Conservation (phyloP, 164 flowering plant genomes). For the Dillenia suffruticosa region DNA sequence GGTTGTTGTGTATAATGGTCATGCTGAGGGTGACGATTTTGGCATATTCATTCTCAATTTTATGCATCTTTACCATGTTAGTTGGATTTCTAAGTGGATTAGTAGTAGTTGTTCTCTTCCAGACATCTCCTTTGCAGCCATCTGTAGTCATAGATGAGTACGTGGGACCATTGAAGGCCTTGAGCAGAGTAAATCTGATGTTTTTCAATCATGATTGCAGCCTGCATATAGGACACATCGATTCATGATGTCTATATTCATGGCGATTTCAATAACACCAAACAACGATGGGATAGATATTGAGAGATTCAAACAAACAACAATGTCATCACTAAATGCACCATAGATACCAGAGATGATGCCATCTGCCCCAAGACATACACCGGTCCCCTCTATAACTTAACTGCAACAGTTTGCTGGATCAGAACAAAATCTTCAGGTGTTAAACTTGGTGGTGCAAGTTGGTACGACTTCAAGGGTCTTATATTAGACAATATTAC, state of each 20-base stretch:
- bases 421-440: constrained; percentile 91
- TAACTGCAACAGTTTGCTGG: constrained; percentile 77
- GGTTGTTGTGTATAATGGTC: too few relatives aligned
- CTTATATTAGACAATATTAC: constrained; percentile 83
- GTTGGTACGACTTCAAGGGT: constrained; percentile 56
- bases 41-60: too few relatives aligned
- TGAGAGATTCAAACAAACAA: constrained; percentile 91
- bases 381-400: constrained; percentile 66
- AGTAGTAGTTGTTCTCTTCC: background rate
- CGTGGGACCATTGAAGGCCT: too few relatives aligned
- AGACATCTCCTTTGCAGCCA: too few relatives aligned
- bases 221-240: constrained; percentile 72
- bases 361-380: constrained; percentile 93
- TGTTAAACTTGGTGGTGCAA: constrained; percentile 93
- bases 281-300: constrained; percentile 97
- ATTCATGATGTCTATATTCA: constrained; percentile 66
- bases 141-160: too few relatives aligned
- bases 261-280: constrained; percentile 84
- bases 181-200: background rate
- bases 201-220: constrained; percentile 36
- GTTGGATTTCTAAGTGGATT: too few relatives aligned
- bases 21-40: too few relatives aligned
- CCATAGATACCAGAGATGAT: constrained; percentile 89
- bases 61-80: too few relatives aligned
- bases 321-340: constrained; percentile 72